Conservation (phyloP, 2,329 filamentous ascomycete genomes). For the Coniella lustricola region DNA sequence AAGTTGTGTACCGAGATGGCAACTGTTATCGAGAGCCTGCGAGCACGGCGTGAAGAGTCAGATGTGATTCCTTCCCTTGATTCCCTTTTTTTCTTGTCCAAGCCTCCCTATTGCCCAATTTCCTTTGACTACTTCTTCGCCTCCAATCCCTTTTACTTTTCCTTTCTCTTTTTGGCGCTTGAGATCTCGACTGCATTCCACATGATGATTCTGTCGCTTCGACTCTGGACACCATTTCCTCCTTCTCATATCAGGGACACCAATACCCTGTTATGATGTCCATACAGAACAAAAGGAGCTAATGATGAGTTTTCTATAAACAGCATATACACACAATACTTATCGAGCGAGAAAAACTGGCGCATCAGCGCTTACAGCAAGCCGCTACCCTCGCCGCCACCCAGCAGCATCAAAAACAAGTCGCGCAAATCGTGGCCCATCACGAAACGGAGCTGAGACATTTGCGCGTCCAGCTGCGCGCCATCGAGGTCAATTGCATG, state of each 20-base stretch:
- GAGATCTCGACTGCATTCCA: too few species aligned
- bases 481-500: slow-evolving; percentile 52
- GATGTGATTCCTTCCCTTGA: slow-evolving; percentile 29
- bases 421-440: slow-evolving; percentile 50
- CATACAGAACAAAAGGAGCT: neutral
- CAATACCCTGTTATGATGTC: too few species aligned
- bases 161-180: neutral
- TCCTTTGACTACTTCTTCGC: neutral
- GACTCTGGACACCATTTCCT: too few species aligned
- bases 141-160: neutral
- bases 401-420: slow-evolving; percentile 27
- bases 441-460: slow-evolving; percentile 55
- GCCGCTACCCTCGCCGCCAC: slow-evolving; percentile 48
- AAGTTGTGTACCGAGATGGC: slow-evolving; percentile 45
- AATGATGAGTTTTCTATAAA: neutral
- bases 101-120: too few species aligned
- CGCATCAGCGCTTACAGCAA: slow-evolving; percentile 51
- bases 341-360: slow-evolving; percentile 48
- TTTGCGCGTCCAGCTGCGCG: slow-evolving; percentile 55
- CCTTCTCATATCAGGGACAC: too few species aligned
- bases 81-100: slow-evolving; percentile 23
- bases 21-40: slow-evolving; percentile 42
- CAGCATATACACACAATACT: slow-evolving; percentile 57
- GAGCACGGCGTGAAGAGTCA: slow-evolving; percentile 51
- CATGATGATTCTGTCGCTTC: too few species aligned